Evolutionary conservation across 805 yeast genomes (phyloP).

Genomic region (Yarrowia yakushimensis): DNA sequence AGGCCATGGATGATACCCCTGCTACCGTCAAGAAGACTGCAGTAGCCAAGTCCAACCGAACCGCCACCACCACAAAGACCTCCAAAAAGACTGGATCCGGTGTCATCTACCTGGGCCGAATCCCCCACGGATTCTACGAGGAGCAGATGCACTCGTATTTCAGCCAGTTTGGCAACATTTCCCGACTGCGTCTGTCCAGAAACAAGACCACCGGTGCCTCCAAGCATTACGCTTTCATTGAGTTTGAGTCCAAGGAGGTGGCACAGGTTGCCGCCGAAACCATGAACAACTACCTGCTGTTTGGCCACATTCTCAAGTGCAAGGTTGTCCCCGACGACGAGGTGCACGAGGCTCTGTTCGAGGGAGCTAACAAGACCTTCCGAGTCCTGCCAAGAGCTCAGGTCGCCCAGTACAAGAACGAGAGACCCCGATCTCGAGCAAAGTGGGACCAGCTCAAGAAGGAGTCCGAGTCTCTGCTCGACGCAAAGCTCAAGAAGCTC

Average conservation of each 20-base stretch:
- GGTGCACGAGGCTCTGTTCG: conserved; percentile 51
- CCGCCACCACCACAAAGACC: neutral
- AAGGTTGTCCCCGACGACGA: conserved; percentile 46
- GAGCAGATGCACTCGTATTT: conserved; percentile 68
- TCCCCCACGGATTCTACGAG: conserved; percentile 92
- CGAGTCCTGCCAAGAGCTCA: conserved; percentile 58
- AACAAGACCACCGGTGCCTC: conserved; percentile 87
- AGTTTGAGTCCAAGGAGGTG: conserved; percentile 68
- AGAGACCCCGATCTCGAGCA: conserved; percentile 53
- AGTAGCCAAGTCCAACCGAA: conserved; percentile 21
- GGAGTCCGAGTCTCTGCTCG: conserved; percentile 44
- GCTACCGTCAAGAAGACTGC: conserved; percentile 6
- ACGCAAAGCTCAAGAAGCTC: conserved; percentile 49
- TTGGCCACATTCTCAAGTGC: conserved; percentile 82
- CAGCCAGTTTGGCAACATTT: conserved; percentile 83
- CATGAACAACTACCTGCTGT: conserved; percentile 88
- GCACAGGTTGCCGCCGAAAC: conserved; percentile 90
- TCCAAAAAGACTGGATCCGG: conserved; percentile 40
- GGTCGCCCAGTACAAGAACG: conserved; percentile 51
- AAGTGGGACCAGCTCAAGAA: conserved; percentile 55
- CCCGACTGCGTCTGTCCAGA: conserved; percentile 75
- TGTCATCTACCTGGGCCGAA: conserved; percentile 82
- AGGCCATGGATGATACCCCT: conserved; percentile 14
- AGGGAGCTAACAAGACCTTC: conserved; percentile 53
- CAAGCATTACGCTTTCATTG: conserved; percentile 88